These are phyloP conservation scores for Keithomyces neogunnii DNA, from an alignment of 2,329 filamentous ascomycete species.

Conservation along the genomic window DNA sequence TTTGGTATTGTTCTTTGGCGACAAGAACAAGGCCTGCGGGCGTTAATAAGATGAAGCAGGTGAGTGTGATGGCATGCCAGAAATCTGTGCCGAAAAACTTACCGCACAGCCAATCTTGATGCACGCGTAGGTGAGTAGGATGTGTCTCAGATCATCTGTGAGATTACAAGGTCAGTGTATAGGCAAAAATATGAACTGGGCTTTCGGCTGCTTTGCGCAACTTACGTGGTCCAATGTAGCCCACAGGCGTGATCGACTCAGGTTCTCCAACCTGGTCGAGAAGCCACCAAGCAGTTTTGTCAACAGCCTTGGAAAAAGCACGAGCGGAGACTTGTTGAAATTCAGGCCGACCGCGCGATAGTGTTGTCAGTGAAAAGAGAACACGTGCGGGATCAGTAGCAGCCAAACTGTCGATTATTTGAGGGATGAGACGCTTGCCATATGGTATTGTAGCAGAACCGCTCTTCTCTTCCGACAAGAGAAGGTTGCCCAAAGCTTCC, in stretches of 20 bases:
- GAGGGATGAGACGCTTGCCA: constrained; percentile 17
- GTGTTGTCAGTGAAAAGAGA: constrained; percentile 16
- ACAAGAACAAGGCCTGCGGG: constrained; percentile 22
- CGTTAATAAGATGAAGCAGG: neutral
- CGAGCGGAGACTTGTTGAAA: constrained; percentile 17
- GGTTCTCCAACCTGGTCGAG: constrained; percentile 11
- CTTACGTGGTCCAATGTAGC: constrained; percentile 26
- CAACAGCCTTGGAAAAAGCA: constrained; percentile 16
- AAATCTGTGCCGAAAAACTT: too few species aligned
- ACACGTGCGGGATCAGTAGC: constrained; percentile 15
- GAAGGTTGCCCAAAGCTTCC: neutral
- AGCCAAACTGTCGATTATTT: constrained; percentile 20
- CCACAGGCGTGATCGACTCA: constrained; percentile 13
- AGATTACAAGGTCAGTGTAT: neutral
- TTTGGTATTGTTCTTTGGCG: constrained; percentile 24
- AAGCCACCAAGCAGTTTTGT: constrained; percentile 24
- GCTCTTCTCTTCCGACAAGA: neutral
- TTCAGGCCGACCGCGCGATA: constrained; percentile 6
- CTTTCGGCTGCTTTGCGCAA: neutral
- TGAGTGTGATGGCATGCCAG: too few species aligned
- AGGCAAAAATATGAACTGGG: neutral
- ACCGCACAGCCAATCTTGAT: constrained; percentile 8
- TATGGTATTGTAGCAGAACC: constrained; percentile 1
- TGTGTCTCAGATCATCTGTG: constrained; percentile 21
- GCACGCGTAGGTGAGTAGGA: constrained; percentile 20